Conservation (phyloP, 192 early-diverging fungal species). For the Glomus cerebriforme region DNA sequence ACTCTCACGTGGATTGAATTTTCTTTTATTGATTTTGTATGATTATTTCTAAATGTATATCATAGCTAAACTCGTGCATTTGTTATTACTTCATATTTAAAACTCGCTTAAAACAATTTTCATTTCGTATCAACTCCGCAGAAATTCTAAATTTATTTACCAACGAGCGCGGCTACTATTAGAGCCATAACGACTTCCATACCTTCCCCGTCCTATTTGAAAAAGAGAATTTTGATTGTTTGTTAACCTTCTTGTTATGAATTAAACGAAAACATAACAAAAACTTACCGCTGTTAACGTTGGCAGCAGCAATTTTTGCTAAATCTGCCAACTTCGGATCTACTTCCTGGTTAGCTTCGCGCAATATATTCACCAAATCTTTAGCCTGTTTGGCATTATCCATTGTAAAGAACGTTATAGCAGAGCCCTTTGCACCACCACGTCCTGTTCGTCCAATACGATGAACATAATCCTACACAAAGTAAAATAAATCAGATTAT, state of each 20-base stretch:
- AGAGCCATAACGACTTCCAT: slow-evolving; percentile 40
- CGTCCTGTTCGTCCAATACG: slow-evolving; percentile 97
- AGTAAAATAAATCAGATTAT: background rate
- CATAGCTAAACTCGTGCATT: background rate
- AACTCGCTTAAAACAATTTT: no score
- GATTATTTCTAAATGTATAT: background rate
- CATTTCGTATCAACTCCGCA: background rate
- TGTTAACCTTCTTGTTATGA: background rate
- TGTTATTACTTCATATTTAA: background rate
- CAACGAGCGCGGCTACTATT: slow-evolving; percentile 31
- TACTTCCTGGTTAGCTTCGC: slow-evolving; percentile 88
- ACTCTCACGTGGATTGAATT: no score
- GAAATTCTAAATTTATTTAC: background rate
- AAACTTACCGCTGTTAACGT: slow-evolving; percentile 36
- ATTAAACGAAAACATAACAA: background rate
- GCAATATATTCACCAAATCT: slow-evolving; percentile 84
- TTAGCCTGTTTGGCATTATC: slow-evolving; percentile 84
- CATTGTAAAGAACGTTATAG: slow-evolving; percentile 91
- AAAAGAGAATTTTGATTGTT: background rate
- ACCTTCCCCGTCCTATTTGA: slow-evolving; percentile 36
- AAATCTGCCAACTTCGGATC: slow-evolving; percentile 78
- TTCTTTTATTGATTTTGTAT: no score
- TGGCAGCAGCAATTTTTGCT: slow-evolving; percentile 48
- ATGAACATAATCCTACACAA: slow-evolving; percentile 80
- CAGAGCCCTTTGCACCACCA: slow-evolving; percentile 86